Percentiles rank a stretch among this genome's conserved stretches.
Evolutionary conservation across 352 stramenopile species (phyloP).

Genomic region (Phytophthora tubulina): DNA sequence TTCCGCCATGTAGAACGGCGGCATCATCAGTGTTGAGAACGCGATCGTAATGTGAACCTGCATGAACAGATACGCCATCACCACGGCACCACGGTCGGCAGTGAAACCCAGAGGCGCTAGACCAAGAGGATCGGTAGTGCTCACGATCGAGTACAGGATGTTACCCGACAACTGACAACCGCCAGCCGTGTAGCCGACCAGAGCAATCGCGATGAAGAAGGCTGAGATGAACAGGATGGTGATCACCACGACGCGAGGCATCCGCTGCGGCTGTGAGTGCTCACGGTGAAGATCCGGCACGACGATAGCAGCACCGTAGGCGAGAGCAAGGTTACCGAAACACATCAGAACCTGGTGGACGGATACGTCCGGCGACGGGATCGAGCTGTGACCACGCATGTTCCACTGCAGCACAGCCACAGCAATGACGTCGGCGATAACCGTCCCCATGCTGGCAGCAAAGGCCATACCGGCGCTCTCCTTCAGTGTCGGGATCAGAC

Average conservation of each 20-base stretch:
- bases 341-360: slow-evolving; percentile 55
- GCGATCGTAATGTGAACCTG: slow-evolving; percentile 59
- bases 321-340: slow-evolving; percentile 62
- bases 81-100: slow-evolving; percentile 49
- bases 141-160: slow-evolving; percentile 64
- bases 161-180: slow-evolving; percentile 69
- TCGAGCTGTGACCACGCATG: slow-evolving; percentile 52
- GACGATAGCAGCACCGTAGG: slow-evolving; percentile 64
- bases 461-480: slow-evolving; percentile 57
- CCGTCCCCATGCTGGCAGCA: slow-evolving; percentile 54
- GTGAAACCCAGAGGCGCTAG: slow-evolving; percentile 59
- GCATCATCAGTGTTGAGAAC: slow-evolving; percentile 60
- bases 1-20: slow-evolving; percentile 70
- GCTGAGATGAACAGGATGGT: slow-evolving; percentile 59
- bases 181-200: slow-evolving; percentile 51
- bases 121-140: slow-evolving; percentile 31
- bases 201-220: slow-evolving; percentile 56
- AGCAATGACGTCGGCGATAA: slow-evolving; percentile 58
- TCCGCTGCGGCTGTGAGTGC: slow-evolving; percentile 58
- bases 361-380: slow-evolving; percentile 48
- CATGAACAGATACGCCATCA: slow-evolving; percentile 71
- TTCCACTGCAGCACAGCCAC: slow-evolving; percentile 53
- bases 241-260: slow-evolving; percentile 62
- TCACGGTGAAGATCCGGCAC: slow-evolving; percentile 62
- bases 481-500: slow-evolving; percentile 61